Evolutionary conservation across 2,329 filamentous ascomycete genomes (phyloP).

Genomic region (Hymenoscyphus albidus): DNA sequence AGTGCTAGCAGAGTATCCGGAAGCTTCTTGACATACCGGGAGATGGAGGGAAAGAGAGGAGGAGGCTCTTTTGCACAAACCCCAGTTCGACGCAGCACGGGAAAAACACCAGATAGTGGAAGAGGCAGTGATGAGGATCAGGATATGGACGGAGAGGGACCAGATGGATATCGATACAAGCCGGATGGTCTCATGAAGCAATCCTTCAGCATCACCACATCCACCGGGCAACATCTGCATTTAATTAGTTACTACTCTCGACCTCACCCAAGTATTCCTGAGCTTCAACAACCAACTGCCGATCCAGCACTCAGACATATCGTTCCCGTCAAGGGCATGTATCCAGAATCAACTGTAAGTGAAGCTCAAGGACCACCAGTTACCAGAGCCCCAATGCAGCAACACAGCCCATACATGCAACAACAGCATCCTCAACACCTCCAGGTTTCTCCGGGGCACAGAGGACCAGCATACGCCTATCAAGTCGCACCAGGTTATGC

Average conservation of each 20-base stretch:
- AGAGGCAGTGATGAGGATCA: conserved; percentile 80
- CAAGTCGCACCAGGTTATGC: conserved; percentile 42
- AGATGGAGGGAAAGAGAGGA: conserved; percentile 98
- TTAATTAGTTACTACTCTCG: conserved; percentile 96
- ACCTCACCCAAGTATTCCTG: conserved; percentile 66
- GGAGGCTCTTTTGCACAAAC: conserved; percentile 64
- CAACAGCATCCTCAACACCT: conserved; percentile 38
- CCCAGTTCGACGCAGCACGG: conserved; percentile 52
- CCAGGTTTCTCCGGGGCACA: conserved; percentile 36
- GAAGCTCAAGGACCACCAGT: conserved; percentile 80
- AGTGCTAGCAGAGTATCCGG: conserved; percentile 95
- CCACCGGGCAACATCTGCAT: conserved; percentile 84
- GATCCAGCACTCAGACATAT: conserved; percentile 80
- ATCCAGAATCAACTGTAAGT: conserved; percentile 90
- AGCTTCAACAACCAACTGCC: conserved; percentile 74
- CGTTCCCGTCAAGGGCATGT: conserved; percentile 87
- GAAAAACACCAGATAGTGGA: conserved; percentile 79
- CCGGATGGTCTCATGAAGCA: conserved; percentile 98
- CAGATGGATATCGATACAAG: conserved; percentile 91
- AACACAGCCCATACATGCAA: conserved; percentile 42
- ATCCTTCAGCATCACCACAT: conserved; percentile 97
- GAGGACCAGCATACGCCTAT: conserved; percentile 38
- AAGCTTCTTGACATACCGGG: conserved; percentile 93
- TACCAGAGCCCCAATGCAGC: conserved; percentile 66
- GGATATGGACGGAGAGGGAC: conserved; percentile 64